Conservation (phyloP, 441 rosid species). For the Brassica balearica region DNA sequence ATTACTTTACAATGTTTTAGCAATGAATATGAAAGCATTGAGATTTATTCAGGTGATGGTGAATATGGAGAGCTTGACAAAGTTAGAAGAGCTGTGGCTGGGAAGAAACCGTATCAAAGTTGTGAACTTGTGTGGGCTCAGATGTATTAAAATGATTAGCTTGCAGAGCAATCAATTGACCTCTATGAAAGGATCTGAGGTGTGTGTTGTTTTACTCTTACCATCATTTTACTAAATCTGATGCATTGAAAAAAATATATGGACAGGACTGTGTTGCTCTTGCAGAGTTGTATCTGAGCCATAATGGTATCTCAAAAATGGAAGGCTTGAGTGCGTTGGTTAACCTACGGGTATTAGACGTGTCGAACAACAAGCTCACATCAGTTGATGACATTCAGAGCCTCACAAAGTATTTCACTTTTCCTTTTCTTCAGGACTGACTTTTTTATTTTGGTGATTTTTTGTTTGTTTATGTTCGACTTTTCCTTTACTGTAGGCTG, state of each 20-base stretch:
- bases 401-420: conserved; percentile 60
- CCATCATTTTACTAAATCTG: too few relatives aligned
- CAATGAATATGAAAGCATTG: too few relatives aligned
- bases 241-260: too few relatives aligned
- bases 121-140: conserved; percentile 78
- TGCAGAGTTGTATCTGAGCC: conserved; percentile 94
- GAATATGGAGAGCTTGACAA: conserved; percentile 70
- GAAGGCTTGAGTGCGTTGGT: conserved; percentile 84
- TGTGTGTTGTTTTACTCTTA: conserved; percentile 27
- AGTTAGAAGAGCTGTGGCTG: conserved; percentile 83
- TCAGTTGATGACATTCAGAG: conserved; percentile 78
- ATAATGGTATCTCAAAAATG: conserved; percentile 90
- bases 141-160: conserved; percentile 83
- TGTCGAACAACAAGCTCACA: conserved; percentile 87
- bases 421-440: neutral
- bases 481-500: conserved; percentile 58
- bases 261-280: conserved; percentile 70
- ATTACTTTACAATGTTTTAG: too few relatives aligned
- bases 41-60: conserved; percentile 74
- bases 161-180: conserved; percentile 93
- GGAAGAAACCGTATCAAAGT: conserved; percentile 86
- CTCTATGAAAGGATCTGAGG: conserved; percentile 93
- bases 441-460: neutral
- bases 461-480: conserved; percentile 12
- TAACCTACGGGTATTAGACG: conserved; percentile 78